phyloP scores from a whole-genome alignment of 805 yeast species.

The Pichia manshurica region DNA sequence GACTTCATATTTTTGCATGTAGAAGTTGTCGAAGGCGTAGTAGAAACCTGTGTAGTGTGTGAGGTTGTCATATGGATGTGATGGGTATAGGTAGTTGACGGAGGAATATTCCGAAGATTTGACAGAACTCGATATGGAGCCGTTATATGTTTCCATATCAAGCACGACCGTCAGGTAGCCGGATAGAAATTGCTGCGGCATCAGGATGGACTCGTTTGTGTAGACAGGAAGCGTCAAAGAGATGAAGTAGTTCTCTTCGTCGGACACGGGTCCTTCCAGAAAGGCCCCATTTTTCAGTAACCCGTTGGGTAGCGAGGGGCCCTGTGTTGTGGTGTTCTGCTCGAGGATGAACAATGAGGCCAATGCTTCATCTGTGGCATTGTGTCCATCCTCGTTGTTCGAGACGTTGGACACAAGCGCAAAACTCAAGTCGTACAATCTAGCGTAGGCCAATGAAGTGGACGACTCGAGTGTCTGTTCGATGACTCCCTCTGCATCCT shows the following conservation, averaged over 20 bases:
- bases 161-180: slow-evolving; percentile 69
- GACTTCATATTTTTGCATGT: slow-evolving; percentile 7
- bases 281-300: slow-evolving; percentile 41
- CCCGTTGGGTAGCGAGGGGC: slow-evolving; percentile 36
- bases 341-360: slow-evolving; percentile 33
- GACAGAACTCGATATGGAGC: slow-evolving; percentile 29
- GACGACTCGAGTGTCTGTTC: slow-evolving; percentile 62
- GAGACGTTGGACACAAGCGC: slow-evolving; percentile 40
- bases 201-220: slow-evolving; percentile 63
- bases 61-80: slow-evolving; percentile 19
- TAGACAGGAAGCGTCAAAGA: slow-evolving; percentile 76
- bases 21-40: slow-evolving; percentile 38
- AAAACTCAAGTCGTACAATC: slow-evolving; percentile 59
- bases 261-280: slow-evolving; percentile 60
- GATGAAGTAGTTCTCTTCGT: slow-evolving; percentile 46
- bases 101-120: slow-evolving; percentile 30
- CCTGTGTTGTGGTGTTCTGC: slow-evolving; percentile 6
- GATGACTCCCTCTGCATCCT: slow-evolving; percentile 39
- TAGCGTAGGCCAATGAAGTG: slow-evolving; percentile 55
- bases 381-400: slow-evolving; percentile 26
- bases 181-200: slow-evolving; percentile 50
- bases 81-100: slow-evolving; percentile 24
- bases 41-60: slow-evolving; percentile 31
- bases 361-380: slow-evolving; percentile 38
- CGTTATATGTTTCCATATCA: slow-evolving; percentile 29